phyloP scores from a whole-genome alignment of 768 basidiomycete species.

The Lactifluus echinatus region DNA sequence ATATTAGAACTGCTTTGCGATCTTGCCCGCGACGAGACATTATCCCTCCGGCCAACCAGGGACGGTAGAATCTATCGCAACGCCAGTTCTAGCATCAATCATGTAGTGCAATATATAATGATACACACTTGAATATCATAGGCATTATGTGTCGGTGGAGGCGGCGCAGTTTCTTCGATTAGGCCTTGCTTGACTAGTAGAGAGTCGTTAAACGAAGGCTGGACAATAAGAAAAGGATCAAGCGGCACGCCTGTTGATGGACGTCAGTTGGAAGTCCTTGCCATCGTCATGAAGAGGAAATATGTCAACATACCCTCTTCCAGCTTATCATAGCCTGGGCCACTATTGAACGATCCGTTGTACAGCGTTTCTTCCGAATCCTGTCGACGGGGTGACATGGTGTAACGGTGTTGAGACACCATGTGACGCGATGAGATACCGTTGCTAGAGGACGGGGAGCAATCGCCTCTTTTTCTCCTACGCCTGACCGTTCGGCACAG shows the following conservation, averaged over 20 bases:
- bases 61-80: neutral
- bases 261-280: neutral
- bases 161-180: conserved; percentile 9
- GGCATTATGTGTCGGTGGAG: conserved; percentile 12
- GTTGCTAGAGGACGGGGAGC: neutral
- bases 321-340: neutral
- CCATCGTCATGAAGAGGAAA: neutral
- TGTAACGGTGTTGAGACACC: neutral
- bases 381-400: neutral
- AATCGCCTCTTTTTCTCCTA: neutral
- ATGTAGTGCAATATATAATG: neutral
- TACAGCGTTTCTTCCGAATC: conserved; percentile 5
- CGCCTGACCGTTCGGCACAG: conserved; percentile 10
- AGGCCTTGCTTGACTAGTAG: conserved; percentile 16
- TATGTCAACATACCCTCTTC: conserved; percentile 3
- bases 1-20: neutral
- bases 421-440: neutral
- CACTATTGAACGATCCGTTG: neutral
- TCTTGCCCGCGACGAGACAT: neutral
- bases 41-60: neutral
- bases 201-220: conserved; percentile 18
- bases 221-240: conserved; percentile 19
- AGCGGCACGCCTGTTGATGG: neutral
- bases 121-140: conserved; percentile 10
- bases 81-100: neutral